phyloP scores from a whole-genome alignment of 805 yeast species.

The Wickerhamomyces alni region DNA sequence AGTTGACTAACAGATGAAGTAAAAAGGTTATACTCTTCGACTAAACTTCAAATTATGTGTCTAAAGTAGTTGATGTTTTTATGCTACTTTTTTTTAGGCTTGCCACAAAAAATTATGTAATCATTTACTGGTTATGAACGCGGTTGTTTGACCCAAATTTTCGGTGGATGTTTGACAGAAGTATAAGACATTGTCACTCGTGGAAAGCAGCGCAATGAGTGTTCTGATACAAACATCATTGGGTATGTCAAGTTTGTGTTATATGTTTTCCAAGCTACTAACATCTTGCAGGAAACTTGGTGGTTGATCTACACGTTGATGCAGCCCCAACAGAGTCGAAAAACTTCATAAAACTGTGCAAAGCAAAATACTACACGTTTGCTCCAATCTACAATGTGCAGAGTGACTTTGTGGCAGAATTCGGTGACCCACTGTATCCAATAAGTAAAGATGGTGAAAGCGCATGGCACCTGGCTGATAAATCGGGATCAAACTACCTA shows the following conservation, averaged over 20 bases:
- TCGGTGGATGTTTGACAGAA: not conserved
- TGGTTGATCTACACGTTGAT: constrained; percentile 38
- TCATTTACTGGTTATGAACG: not conserved
- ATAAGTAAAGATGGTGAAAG: constrained; percentile 24
- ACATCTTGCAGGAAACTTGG: constrained; percentile 41
- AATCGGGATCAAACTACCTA: constrained; percentile 11
- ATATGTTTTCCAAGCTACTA: too few relatives aligned
- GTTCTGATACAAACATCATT: constrained; percentile 34
- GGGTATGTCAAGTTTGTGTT: constrained; percentile 25
- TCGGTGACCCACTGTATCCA: constrained; percentile 47
- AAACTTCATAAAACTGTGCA: constrained; percentile 51
- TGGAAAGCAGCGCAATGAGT: constrained; percentile 25
- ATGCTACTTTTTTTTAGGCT: too few relatives aligned
- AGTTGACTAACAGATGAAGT: too few relatives aligned
- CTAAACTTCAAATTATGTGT: too few relatives aligned
- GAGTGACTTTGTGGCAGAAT: constrained; percentile 31
- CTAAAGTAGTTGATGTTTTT: too few relatives aligned
- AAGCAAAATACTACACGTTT: constrained; percentile 44
- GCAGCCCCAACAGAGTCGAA: constrained; percentile 32
- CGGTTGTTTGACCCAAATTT: not conserved
- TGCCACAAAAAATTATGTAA: not conserved
- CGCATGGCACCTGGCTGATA: constrained; percentile 26
- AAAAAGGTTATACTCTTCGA: too few relatives aligned
- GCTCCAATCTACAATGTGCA: constrained; percentile 42
- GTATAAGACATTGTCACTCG: not conserved